These are phyloP conservation scores for Ophiostoma australiae DNA, from an alignment of 2,329 filamentous ascomycete genomes.

Conservation along the genomic window DNA sequence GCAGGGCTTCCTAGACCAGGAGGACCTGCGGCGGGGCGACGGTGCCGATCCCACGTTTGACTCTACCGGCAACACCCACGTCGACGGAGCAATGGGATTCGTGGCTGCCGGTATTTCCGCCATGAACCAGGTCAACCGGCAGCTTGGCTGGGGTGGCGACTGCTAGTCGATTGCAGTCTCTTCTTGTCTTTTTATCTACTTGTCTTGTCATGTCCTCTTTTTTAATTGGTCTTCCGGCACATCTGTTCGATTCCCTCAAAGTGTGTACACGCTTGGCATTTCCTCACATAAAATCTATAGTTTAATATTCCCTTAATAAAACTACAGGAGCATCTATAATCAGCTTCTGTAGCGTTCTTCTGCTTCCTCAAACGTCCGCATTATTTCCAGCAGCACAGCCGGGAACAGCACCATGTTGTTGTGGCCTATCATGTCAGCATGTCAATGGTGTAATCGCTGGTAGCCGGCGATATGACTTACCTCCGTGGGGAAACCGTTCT, in stretches of 20 bases:
- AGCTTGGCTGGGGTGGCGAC: conserved; percentile 49
- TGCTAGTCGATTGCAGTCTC: conserved; percentile 12
- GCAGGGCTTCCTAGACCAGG: conserved; percentile 52
- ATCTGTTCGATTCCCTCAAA: background rate
- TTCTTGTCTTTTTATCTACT: background rate
- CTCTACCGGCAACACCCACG: conserved; percentile 36
- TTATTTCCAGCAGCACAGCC: conserved; percentile 58
- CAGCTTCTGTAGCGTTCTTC: background rate
- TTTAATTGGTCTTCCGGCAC: background rate
- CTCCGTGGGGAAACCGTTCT: conserved; percentile 51
- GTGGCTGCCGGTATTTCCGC: conserved; percentile 47
- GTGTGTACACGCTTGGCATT: background rate
- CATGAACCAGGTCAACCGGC: conserved; percentile 50
- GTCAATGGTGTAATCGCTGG: background rate
- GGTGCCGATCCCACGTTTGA: conserved; percentile 38
- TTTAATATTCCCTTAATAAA: background rate
- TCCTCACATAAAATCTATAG: background rate
- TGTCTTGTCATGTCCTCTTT: background rate
- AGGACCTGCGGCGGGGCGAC: conserved; percentile 47
- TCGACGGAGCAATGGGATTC: conserved; percentile 40
- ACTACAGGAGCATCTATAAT: background rate
- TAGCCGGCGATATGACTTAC: conserved; percentile 36
- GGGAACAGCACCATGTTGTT: conserved; percentile 64
- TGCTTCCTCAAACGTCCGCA: conserved; percentile 55
- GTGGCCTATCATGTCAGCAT: conserved; percentile 48